These are phyloP conservation scores for Metschnikowia koreensis DNA, from an alignment of 805 yeast genomes.

Conservation along the genomic window DNA sequence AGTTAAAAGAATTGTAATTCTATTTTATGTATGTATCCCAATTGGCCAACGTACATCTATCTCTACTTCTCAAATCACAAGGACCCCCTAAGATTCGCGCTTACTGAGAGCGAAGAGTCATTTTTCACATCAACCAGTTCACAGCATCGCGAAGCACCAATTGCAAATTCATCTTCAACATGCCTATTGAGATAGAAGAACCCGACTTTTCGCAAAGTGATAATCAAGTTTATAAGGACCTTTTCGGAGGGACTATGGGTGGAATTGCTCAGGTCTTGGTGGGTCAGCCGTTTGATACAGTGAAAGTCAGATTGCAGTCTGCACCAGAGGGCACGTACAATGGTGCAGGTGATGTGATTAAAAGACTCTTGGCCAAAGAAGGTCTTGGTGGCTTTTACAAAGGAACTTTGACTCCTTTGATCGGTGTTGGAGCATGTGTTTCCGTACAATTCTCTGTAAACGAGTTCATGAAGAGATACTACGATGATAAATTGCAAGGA, in stretches of 20 bases:
- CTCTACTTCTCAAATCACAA: not conserved
- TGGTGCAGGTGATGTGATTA: conserved; percentile 77
- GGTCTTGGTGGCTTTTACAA: conserved; percentile 44
- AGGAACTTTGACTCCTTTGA: conserved; percentile 46
- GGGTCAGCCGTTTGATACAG: conserved; percentile 96
- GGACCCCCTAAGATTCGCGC: not conserved
- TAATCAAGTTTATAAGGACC: conserved; percentile 63
- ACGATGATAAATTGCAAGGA: conserved; percentile 46
- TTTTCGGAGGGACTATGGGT: conserved; percentile 89
- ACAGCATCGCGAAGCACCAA: conserved; percentile 1
- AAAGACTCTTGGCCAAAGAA: conserved; percentile 53
- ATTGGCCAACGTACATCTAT: not conserved
- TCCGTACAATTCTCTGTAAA: conserved; percentile 94
- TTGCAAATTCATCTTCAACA: conserved; percentile 9
- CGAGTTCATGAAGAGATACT: conserved; percentile 87
- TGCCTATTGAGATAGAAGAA: conserved; percentile 46
- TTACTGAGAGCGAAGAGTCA: not conserved
- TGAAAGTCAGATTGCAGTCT: conserved; percentile 89
- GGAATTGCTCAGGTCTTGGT: conserved; percentile 94
- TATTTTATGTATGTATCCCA: not conserved
- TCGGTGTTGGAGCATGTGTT: conserved; percentile 89
- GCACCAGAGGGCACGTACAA: conserved; percentile 73
- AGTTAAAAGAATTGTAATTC: not conserved
- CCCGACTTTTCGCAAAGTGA: conserved; percentile 35
- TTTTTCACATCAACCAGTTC: not conserved